Evolutionary conservation across 805 yeast species (phyloP), one percentile per base, ranked within the genome.

Genomic region (Kuraishia piskuri): DNA sequence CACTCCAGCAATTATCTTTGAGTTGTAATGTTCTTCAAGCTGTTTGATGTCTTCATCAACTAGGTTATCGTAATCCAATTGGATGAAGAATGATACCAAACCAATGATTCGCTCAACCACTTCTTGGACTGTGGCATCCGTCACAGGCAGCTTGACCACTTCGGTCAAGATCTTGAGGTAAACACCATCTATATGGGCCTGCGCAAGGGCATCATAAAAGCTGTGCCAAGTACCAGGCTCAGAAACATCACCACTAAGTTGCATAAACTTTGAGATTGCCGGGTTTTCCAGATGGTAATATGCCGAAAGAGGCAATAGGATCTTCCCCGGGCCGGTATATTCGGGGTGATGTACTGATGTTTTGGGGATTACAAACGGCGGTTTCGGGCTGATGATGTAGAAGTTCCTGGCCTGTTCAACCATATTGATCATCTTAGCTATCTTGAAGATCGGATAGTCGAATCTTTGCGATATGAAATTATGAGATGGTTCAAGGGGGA

Each of bases 161-260:
- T 62, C 44, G 57, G 68, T 56, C 64, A 68, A 49, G 64, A 70
- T 56, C 62, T 69, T 36, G 68, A 74, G 40, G 68, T 67, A 50
- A 66, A 63, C 23, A 64, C 72, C 50, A 66, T 67, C 55, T 58
- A 69, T 60, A 53, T 76, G 73, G n/a, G 58, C 36, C 19, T 58
- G 60, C 21, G 64, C 64, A 17, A 61, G 55, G 48, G 61, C 59
- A 56, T 65, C 69, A 50, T 59, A 64, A 50, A 61, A 61, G 12
- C 68, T 63, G 49, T 51, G 61, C 64, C 67, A 64, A 48, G 57
- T 50, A 4, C 53, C 48, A n/a, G 52, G 54, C 8, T 12, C 40
- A 4, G 40, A 6, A 31, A 31, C 40, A 31, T 31, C 40, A 7
- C 40, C 36, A 8, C 44, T 31, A 22, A 50, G 52, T 22, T 31